Percentiles rank a stretch among this genome's conserved stretches.
Evolutionary conservation across 306 rosid genomes (phyloP).

Genomic region (Hylodesmum podocarpum): DNA sequence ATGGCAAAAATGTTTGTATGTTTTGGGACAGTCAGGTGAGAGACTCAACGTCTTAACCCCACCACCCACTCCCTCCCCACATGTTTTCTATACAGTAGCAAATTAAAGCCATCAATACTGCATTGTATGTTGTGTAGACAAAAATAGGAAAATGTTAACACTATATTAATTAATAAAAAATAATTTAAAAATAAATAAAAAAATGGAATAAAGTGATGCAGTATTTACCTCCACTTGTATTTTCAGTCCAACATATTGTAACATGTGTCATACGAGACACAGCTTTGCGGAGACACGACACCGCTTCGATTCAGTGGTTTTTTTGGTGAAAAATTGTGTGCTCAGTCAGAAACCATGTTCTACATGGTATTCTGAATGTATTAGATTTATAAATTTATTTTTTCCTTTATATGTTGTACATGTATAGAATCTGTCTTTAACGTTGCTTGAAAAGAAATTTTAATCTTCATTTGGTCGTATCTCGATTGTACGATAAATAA

Average conservation of each 20-base stretch:
- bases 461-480: no score
- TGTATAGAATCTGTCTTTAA: no score
- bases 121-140: background rate
- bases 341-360: background rate
- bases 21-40: background rate
- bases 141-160: background rate
- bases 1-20: background rate
- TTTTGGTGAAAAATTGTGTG: background rate
- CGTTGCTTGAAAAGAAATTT: no score
- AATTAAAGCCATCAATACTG: background rate
- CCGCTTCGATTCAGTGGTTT: background rate
- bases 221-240: no score
- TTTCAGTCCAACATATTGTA: no score
- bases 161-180: no score
- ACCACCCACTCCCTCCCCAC: background rate
- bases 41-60: background rate
- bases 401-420: no score
- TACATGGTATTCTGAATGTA: background rate
- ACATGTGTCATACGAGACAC: no score
- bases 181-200: no score
- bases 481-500: no score
- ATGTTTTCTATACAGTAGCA: background rate
- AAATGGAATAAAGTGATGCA: no score
- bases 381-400: no score
- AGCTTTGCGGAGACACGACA: background rate